Evolutionary conservation across 2,329 filamentous ascomycete species (phyloP).

Genomic region (Mycosphaerella arachidis): DNA sequence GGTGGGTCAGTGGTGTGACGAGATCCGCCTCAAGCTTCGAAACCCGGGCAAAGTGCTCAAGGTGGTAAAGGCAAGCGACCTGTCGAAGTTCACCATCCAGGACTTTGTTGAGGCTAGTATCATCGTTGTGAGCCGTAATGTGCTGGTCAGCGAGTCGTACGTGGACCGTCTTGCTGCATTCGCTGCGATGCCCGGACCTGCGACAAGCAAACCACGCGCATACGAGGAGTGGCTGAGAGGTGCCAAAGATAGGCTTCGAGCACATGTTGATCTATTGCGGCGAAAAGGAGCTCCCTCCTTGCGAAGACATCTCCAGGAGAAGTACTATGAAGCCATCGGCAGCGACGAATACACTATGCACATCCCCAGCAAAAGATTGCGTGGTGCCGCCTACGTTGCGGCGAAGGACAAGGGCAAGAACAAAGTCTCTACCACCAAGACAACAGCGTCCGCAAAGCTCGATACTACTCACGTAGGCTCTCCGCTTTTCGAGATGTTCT

Average conservation of each 20-base stretch:
- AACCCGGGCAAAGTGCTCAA: constrained; percentile 36
- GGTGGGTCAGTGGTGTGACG: constrained; percentile 54
- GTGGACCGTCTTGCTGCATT: constrained; percentile 45
- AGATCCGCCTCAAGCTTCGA: constrained; percentile 46
- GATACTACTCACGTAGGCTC: constrained; percentile 12
- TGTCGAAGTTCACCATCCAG: constrained; percentile 42
- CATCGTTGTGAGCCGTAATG: constrained; percentile 50
- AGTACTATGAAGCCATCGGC: constrained; percentile 10
- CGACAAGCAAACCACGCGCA: constrained; percentile 33
- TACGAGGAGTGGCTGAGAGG: constrained; percentile 51
- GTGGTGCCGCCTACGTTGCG: constrained; percentile 22
- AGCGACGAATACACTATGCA: constrained; percentile 32
- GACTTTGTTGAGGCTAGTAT: constrained; percentile 50
- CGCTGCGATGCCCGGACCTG: constrained; percentile 15
- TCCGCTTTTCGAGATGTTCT: constrained; percentile 54
- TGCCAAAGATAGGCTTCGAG: too few species aligned
- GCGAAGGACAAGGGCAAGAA: constrained; percentile 15
- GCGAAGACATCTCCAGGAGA: constrained; percentile 22
- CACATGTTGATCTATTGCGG: too few species aligned
- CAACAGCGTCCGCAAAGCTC: constrained; percentile 5
- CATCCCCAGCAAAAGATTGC: constrained; percentile 34
- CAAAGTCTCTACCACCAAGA: constrained; percentile 3
- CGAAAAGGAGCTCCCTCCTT: constrained; percentile 21
- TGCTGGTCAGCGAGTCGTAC: constrained; percentile 49
- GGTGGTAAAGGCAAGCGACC: constrained; percentile 38